Base-by-base conservation (phyloP, 2,329 filamentous ascomycete genomes). In the Geosmithia morbida region DNA sequence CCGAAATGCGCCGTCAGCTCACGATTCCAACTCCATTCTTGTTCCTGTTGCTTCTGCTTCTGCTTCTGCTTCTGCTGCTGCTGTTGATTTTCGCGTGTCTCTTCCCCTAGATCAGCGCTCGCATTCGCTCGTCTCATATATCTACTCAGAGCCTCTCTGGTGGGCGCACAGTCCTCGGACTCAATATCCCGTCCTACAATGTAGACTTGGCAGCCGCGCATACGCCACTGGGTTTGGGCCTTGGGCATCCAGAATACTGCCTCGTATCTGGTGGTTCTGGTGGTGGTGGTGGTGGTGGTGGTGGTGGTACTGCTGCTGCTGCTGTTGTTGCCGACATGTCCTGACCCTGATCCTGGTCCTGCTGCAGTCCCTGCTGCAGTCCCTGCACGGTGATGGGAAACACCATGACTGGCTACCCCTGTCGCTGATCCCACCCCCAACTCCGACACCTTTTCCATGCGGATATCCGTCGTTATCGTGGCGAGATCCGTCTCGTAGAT, bases 1-100 rank as follows among this genome's bases (percentile, higher is more conserved):
- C 87, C 90, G 74, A 96, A 97, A 61, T 92, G 86, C 45, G 78
- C 85, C 46, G 85, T 88, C 39, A 96, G 63, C 65, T 95, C 88
- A 52, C 71, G 82, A 44, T 68, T 67, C 83, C 87, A 96, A 54
- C 11, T 22, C 20, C 19, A 11, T 43, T 46, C 29, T 22, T 46
- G 39, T 16, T 43, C 11, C 48, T 30, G 29, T 11, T 8, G 37
- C 26, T 8, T 22, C 20, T 22, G 17, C 45, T 46, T 20, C 37
- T 46, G 39, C 14, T 46, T 8, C 48, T 30, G 14, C n/a, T n/a
- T n/a, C n/a, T n/a, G n/a, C n/a, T n/a, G n/a, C n/a, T n/a, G n/a
- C n/a, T n/a, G n/a, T n/a, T n/a, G n/a, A n/a, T n/a, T n/a, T n/a
- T n/a, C n/a, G n/a, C n/a, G n/a, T n/a, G n/a, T n/a, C n/a, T n/a